A percentile compares a stretch with the other conserved stretches of the same genome.
phyloP scores from a whole-genome alignment of 2,329 filamentous ascomycete species.

The Fusarium dlaminii region DNA sequence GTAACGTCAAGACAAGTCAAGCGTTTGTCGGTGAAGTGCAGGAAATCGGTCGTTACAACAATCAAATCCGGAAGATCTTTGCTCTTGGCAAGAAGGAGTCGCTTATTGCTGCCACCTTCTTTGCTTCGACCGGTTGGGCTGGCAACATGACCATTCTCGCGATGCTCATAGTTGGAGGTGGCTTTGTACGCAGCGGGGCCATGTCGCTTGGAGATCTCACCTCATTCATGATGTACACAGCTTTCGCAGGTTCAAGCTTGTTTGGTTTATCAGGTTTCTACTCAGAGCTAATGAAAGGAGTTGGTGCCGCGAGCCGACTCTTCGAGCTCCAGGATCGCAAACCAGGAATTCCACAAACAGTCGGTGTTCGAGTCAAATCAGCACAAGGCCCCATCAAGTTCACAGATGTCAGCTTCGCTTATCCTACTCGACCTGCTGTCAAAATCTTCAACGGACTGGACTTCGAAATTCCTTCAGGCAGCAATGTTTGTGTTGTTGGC shows the following conservation, averaged over 20 bases:
- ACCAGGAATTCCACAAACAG: conserved; percentile 86
- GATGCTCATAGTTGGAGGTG: conserved; percentile 88
- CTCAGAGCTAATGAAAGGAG: conserved; percentile 98
- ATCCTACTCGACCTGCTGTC: conserved; percentile 92
- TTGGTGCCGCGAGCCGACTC: conserved; percentile 92
- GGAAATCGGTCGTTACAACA: conserved; percentile 91
- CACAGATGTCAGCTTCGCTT: conserved; percentile 85
- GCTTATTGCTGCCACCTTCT: conserved; percentile 89
- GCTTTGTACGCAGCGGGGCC: conserved; percentile 84
- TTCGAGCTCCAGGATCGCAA: conserved; percentile 95
- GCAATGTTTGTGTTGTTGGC: conserved; percentile 95
- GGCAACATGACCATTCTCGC: conserved; percentile 97
- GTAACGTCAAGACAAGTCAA: conserved; percentile 96
- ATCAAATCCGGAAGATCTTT: conserved; percentile 91
- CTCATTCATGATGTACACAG: conserved; percentile 98
- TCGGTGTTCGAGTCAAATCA: conserved; percentile 79
- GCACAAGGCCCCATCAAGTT: conserved; percentile 92
- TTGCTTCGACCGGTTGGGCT: conserved; percentile 84
- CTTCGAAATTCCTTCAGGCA: conserved; percentile 92
- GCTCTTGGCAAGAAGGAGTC: conserved; percentile 87
- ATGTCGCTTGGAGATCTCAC: conserved; percentile 94
- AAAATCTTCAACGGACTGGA: conserved; percentile 87
- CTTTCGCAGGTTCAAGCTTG: conserved; percentile 83
- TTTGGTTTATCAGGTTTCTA: conserved; percentile 97
- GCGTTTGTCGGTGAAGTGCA: conserved; percentile 94